phyloP scores from a whole-genome alignment of 192 early-diverging fungal species.

The Umbelopsis ramanniana region DNA sequence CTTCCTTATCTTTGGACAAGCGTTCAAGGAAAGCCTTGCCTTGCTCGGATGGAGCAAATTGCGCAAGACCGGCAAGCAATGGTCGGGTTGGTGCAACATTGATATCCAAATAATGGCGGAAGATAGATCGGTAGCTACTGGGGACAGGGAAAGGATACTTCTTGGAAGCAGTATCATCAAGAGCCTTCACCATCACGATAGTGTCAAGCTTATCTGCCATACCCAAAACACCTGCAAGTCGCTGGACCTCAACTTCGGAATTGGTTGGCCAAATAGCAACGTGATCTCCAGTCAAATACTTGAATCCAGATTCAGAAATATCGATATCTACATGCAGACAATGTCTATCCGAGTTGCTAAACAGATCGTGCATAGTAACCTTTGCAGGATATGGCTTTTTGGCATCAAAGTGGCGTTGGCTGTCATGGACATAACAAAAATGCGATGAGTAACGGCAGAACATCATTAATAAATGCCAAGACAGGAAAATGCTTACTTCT shows the following conservation, averaged over 20 bases:
- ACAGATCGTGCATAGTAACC: slow-evolving; percentile 72
- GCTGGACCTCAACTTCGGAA: slow-evolving; percentile 74
- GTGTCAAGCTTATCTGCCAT: slow-evolving; percentile 70
- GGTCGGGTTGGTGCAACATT: slow-evolving; percentile 71
- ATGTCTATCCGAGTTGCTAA: slow-evolving; percentile 71
- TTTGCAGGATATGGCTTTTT: slow-evolving; percentile 86
- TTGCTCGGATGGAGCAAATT: slow-evolving; percentile 60
- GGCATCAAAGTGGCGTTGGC: slow-evolving; percentile 71
- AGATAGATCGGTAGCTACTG: slow-evolving; percentile 81
- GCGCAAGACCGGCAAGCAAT: slow-evolving; percentile 63
- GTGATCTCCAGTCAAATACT: slow-evolving; percentile 94
- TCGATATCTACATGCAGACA: slow-evolving; percentile 97
- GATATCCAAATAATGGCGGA: slow-evolving; percentile 94
- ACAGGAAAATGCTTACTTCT: slow-evolving; percentile 28
- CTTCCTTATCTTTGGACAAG: slow-evolving; percentile 72
- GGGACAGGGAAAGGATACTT: slow-evolving; percentile 87
- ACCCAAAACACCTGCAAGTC: slow-evolving; percentile 64
- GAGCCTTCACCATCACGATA: slow-evolving; percentile 70
- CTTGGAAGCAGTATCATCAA: slow-evolving; percentile 77
- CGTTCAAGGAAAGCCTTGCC: slow-evolving; percentile 53
- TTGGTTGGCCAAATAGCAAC: slow-evolving; percentile 92
- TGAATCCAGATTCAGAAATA: slow-evolving; percentile 76
- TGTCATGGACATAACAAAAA: slow-evolving; percentile 9
- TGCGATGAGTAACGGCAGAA: too few relatives aligned
- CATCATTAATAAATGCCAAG: too few relatives aligned